Evolutionary conservation across 441 rosid species (phyloP), one percentile per base, ranked within the genome.

Genomic region (Aquilaria agallochum): DNA sequence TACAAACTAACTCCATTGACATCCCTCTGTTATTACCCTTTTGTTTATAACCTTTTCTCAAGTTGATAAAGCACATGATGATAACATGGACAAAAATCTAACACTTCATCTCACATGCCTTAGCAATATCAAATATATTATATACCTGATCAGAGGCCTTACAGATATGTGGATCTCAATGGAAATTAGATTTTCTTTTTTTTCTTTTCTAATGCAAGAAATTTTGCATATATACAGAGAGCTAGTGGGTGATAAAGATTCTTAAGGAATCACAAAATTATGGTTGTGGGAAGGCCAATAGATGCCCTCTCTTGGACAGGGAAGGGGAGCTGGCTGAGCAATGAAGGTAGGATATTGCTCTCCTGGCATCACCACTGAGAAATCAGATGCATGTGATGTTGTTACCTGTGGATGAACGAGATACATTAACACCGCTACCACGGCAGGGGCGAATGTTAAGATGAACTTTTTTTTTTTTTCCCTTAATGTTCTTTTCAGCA

Each of bases 311-410:
- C 96, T 87, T 30, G 68, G 68, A 68, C 96, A 83, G 51, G 98
- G 89, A 13, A 90, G 80, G 30, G 98, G 98, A 53, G 96, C 93
- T 13, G 90, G 93, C 67, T 83, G 89, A 11, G 98, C 98, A 58
- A 94, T 85, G 75, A 72, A 81, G 56, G 95, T 90, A 14, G 98
- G 96, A 51, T 74, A 47, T 12, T 78, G 76, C 69, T 87, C 83
- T 36, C 97, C 98, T 1, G 98, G 98, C 98, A 94, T 94, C 79
- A 88, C 57, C 36, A 94, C 96, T 50, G 96, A 86, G 71, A 83
- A 81, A 71, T 88, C 97, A 5, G 81, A 68, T 52, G 82, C 83
- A 57, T 71, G 71, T 15, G 77, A 15, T 66, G 66, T 53, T 53
- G 71, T 63, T 33, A 75, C 86, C 98, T 89, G 83, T 70, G 11